phyloP scores from a whole-genome alignment of 306 rosid genomes.

The Oemleria cerasiformis region DNA sequence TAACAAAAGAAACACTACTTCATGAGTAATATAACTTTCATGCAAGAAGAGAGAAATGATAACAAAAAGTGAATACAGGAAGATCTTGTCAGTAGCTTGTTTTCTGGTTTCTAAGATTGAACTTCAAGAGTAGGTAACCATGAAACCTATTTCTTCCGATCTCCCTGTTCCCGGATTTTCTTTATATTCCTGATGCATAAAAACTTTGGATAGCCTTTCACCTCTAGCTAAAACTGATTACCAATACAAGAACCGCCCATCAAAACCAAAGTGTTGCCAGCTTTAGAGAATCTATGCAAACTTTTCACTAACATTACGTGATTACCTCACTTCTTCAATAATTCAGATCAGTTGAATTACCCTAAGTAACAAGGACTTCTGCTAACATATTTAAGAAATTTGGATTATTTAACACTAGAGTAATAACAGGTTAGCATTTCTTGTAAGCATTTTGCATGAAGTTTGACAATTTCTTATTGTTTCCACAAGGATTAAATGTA shows the following conservation, averaged over 20 bases:
- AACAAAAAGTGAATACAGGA: background rate
- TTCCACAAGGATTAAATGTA: background rate
- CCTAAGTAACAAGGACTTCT: background rate
- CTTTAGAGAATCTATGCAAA: background rate
- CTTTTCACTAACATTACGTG: background rate
- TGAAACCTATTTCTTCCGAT: background rate
- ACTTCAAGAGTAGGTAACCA: background rate
- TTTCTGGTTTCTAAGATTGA: background rate
- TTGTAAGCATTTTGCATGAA: background rate
- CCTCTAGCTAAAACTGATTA: background rate
- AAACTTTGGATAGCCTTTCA: background rate
- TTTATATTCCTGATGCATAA: background rate
- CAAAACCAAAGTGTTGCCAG: background rate
- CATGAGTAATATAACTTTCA: background rate
- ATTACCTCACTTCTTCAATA: background rate
- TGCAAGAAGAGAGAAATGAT: background rate
- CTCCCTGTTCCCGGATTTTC: background rate
- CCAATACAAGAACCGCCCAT: background rate
- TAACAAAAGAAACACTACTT: background rate
- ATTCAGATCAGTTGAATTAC: background rate
- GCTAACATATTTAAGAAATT: background rate
- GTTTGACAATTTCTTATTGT: background rate
- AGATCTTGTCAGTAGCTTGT: background rate
- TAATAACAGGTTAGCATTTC: background rate
- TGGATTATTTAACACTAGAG: background rate